Percentiles rank a stretch among this genome's conserved stretches.
Evolutionary conservation across 192 early-diverging fungal species (phyloP).

Genomic region (Linnemannia elongata): DNA sequence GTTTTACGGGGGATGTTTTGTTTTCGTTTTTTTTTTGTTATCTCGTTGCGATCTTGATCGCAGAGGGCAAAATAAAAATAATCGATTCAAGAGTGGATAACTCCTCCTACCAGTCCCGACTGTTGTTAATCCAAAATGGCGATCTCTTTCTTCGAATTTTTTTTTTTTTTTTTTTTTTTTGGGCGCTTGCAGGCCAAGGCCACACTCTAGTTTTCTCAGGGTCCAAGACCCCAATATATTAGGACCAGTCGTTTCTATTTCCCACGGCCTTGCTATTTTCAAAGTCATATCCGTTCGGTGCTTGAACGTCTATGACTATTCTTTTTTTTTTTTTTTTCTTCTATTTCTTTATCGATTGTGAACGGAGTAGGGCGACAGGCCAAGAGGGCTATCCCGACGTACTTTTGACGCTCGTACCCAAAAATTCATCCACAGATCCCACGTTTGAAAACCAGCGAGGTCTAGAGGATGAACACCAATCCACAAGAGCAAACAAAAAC

Average conservation of each 20-base stretch:
- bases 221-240: conserved; percentile 4
- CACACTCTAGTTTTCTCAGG: not conserved
- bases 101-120: not conserved
- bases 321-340: not conserved
- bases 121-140: not conserved
- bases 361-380: not conserved
- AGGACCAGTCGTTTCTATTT: not conserved
- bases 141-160: not conserved
- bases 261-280: not conserved
- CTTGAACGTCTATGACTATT: conserved; percentile 7
- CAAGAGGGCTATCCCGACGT: not conserved
- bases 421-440: not conserved
- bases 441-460: conserved; percentile 3
- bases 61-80: not conserved
- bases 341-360: not conserved
- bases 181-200: not conserved
- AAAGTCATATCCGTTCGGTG: conserved; percentile 3
- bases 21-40: not conserved
- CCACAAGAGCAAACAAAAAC: not conserved
- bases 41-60: conserved; percentile 6
- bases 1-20: not conserved
- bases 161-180: not conserved
- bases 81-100: not conserved
- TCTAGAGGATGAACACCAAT: not conserved
- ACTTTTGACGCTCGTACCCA: not conserved